Conservation (phyloP, 208 protist species). For the Crithidia expoeki region DNA sequence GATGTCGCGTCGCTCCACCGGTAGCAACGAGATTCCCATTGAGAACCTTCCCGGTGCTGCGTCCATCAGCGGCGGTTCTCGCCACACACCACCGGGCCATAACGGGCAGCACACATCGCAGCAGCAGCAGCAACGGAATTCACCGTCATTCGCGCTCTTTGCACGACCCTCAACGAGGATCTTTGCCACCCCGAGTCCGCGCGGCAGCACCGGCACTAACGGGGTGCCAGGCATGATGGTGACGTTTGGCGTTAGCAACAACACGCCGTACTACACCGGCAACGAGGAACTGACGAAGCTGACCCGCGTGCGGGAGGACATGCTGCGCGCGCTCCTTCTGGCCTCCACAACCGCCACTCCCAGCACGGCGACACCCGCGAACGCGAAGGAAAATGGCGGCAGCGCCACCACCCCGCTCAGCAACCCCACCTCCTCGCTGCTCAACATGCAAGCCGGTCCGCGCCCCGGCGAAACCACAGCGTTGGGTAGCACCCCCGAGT, state of each 20-base stretch:
- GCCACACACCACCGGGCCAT: slow-evolving; percentile 1
- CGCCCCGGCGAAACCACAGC: background rate
- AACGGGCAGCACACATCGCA: background rate
- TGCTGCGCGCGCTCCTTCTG: slow-evolving; percentile 27
- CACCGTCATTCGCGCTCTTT: slow-evolving; percentile 26
- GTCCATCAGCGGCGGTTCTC: slow-evolving; percentile 2
- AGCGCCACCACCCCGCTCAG: slow-evolving; percentile 1
- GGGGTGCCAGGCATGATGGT: slow-evolving; percentile 11
- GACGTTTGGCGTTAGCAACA: slow-evolving; percentile 20
- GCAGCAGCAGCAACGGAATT: slow-evolving; percentile 1
- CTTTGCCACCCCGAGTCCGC: slow-evolving; percentile 27
- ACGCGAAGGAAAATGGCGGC: background rate
- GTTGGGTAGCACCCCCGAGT: background rate
- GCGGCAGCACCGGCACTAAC: slow-evolving; percentile 17
- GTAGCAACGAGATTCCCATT: slow-evolving; percentile 17
- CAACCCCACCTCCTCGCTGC: slow-evolving; percentile 15
- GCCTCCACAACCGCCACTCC: background rate
- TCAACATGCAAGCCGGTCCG: slow-evolving; percentile 8
- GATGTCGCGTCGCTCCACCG: slow-evolving; percentile 8
- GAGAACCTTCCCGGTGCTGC: slow-evolving; percentile 19
- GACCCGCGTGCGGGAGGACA: slow-evolving; percentile 31
- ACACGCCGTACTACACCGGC: slow-evolving; percentile 18
- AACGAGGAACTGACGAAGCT: slow-evolving; percentile 37
- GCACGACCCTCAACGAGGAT: slow-evolving; percentile 27
- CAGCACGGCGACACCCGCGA: background rate